A percentile compares a stretch with the other conserved stretches of the same genome.
phyloP scores from a whole-genome alignment of 1,284 basidiomycete species.

The Irpex rosettiformis region DNA sequence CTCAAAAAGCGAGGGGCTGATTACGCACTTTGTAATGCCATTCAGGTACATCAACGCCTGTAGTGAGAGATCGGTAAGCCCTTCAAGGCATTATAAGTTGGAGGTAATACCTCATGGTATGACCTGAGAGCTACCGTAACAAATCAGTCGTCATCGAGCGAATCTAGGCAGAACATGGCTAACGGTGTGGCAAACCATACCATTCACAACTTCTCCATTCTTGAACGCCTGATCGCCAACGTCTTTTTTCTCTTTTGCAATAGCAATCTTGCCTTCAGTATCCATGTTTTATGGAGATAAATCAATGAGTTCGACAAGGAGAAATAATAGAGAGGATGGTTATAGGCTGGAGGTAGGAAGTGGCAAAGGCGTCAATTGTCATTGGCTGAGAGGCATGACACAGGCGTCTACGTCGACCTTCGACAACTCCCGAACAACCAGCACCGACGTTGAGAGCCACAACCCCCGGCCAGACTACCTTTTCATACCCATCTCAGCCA shows the following conservation, averaged over 20 bases:
- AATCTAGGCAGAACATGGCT: neutral
- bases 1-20: no score
- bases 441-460: neutral
- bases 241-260: slow-evolving; percentile 70
- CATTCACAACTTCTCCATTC: slow-evolving; percentile 54
- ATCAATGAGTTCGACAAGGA: neutral
- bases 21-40: slow-evolving; percentile 66
- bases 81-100: neutral
- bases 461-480: neutral
- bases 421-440: slow-evolving; percentile 7
- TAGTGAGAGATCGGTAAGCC: neutral
- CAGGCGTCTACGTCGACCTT: slow-evolving; percentile 1
- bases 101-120: slow-evolving; percentile 56
- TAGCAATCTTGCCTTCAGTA: slow-evolving; percentile 47
- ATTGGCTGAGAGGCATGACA: neutral
- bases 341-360: neutral
- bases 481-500: slow-evolving; percentile 18
- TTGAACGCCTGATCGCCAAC: slow-evolving; percentile 74
- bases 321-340: neutral
- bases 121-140: slow-evolving; percentile 47
- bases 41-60: slow-evolving; percentile 64
- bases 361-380: neutral
- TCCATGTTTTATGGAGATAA: slow-evolving; percentile 24
- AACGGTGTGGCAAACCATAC: slow-evolving; percentile 36
- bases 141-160: neutral